These are phyloP conservation scores for Chrysosporium queenslandicum DNA, from an alignment of 2,329 filamentous ascomycete species.

Conservation along the genomic window DNA sequence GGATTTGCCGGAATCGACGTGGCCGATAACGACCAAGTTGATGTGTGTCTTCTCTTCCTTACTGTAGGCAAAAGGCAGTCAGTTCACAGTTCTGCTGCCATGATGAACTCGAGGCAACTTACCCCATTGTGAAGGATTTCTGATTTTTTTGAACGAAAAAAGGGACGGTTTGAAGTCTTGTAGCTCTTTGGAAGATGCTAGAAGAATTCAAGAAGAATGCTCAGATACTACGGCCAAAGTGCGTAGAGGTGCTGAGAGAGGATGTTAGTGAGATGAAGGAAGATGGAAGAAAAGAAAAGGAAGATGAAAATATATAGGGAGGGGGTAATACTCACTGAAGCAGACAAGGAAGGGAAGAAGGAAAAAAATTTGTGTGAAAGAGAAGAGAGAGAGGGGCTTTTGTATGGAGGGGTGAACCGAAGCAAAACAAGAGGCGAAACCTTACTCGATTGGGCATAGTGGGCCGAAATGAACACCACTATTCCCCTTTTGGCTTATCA, in stretches of 20 bases:
- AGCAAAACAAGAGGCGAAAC: slow-evolving; percentile 19
- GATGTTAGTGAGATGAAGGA: slow-evolving; percentile 22
- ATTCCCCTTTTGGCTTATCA: slow-evolving; percentile 20
- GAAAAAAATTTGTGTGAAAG: slow-evolving; percentile 26
- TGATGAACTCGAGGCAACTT: slow-evolving; percentile 30
- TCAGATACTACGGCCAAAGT: slow-evolving; percentile 43
- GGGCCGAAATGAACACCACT: slow-evolving; percentile 7
- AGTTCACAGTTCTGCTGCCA: not conserved
- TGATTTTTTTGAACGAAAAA: slow-evolving; percentile 20
- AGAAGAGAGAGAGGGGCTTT: slow-evolving; percentile 35
- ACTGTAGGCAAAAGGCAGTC: slow-evolving; percentile 42
- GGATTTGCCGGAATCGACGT: slow-evolving; percentile 99
- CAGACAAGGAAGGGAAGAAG: slow-evolving; percentile 32
- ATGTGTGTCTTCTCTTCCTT: slow-evolving; percentile 94
- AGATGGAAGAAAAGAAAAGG: no score
- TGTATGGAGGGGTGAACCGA: slow-evolving; percentile 40
- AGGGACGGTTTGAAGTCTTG: slow-evolving; percentile 32
- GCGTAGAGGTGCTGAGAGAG: slow-evolving; percentile 42
- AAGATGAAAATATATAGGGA: slow-evolving; percentile 19
- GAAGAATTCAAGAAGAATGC: slow-evolving; percentile 36
- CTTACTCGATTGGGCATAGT: slow-evolving; percentile 22
- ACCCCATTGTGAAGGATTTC: slow-evolving; percentile 51
- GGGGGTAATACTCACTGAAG: slow-evolving; percentile 37
- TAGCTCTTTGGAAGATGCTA: slow-evolving; percentile 42
- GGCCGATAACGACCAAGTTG: slow-evolving; percentile 97